Evolutionary conservation across 805 yeast genomes (phyloP).

Genomic region (Candida ulmi): DNA sequence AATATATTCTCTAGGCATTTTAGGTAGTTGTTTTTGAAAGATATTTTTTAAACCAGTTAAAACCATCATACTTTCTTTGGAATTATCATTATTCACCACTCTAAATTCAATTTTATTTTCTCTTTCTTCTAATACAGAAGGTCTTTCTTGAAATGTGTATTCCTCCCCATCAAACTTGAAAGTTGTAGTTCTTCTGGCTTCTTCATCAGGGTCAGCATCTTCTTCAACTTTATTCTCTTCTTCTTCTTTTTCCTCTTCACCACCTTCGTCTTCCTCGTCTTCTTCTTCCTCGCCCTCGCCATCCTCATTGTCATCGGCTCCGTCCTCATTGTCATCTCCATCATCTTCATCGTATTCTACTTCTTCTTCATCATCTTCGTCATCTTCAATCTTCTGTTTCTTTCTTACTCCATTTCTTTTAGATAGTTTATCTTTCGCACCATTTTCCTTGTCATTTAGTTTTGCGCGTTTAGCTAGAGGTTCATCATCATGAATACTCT

Average conservation of each 20-base stretch:
- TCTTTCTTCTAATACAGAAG: conserved; percentile 89
- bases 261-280: conserved; percentile 19
- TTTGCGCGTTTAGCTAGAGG: conserved; percentile 24
- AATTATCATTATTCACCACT: conserved; percentile 93
- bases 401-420: conserved; percentile 14
- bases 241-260: conserved; percentile 17
- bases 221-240: conserved; percentile 18
- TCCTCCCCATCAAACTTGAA: conserved; percentile 62
- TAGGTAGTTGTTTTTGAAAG: conserved; percentile 95
- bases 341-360: conserved; percentile 12
- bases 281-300: conserved; percentile 23
- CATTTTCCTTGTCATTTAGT: conserved; percentile 24
- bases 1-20: conserved; percentile 97
- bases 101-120: conserved; percentile 92
- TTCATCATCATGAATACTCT: conserved; percentile 21
- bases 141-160: conserved; percentile 84
- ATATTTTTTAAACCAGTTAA: conserved; percentile 93
- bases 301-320: conserved; percentile 15
- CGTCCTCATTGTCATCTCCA: conserved; percentile 9
- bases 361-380: conserved; percentile 15
- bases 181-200: conserved; percentile 31
- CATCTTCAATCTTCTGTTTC: neutral
- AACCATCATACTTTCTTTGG: conserved; percentile 82
- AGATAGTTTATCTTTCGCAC: conserved; percentile 11
- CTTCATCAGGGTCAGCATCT: conserved; percentile 27